A percentile compares a stretch with the other conserved stretches of the same genome.
Evolutionary conservation across 768 basidiomycete genomes (phyloP).

Genomic region (Hypholoma sublateritium): DNA sequence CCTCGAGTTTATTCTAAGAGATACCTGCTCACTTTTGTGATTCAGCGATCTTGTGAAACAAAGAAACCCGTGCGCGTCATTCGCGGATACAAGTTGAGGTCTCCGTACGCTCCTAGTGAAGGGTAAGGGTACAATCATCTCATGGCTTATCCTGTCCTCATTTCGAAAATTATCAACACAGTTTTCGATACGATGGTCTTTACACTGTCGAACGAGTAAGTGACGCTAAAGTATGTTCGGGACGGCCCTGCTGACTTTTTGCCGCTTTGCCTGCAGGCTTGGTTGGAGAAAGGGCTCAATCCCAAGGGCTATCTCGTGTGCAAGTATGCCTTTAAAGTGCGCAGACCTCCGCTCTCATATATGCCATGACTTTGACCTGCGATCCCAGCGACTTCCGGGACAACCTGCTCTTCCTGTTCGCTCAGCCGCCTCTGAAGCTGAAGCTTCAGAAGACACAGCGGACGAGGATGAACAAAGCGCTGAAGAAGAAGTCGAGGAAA

Average conservation of each 20-base stretch:
- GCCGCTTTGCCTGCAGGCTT: constrained; percentile 44
- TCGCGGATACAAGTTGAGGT: constrained; percentile 76
- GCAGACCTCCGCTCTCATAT: constrained; percentile 11
- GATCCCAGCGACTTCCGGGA: constrained; percentile 48
- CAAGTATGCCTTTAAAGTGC: constrained; percentile 81
- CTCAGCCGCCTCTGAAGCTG: constrained; percentile 15
- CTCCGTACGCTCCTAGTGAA: constrained; percentile 75
- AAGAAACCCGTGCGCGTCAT: constrained; percentile 85
- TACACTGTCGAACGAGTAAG: constrained; percentile 74
- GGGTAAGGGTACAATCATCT: constrained; percentile 46
- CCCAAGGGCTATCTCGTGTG: constrained; percentile 75
- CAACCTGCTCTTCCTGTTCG: constrained; percentile 52
- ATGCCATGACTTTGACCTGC: background rate
- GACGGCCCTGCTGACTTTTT: background rate
- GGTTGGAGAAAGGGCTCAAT: constrained; percentile 74
- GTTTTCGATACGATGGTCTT: constrained; percentile 90
- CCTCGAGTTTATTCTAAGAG: background rate
- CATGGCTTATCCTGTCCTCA: background rate
- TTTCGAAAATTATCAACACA: constrained; percentile 21
- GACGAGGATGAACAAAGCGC: constrained; percentile 14
- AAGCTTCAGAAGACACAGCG: constrained; percentile 7
- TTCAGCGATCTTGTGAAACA: constrained; percentile 73
- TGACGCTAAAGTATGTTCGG: background rate
- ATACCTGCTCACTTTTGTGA: background rate
- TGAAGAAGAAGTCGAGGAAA: constrained; percentile 8